Evolutionary conservation across 164 flowering plant species (phyloP).

Genomic region (Kalanchoe fedtschenkoi): DNA sequence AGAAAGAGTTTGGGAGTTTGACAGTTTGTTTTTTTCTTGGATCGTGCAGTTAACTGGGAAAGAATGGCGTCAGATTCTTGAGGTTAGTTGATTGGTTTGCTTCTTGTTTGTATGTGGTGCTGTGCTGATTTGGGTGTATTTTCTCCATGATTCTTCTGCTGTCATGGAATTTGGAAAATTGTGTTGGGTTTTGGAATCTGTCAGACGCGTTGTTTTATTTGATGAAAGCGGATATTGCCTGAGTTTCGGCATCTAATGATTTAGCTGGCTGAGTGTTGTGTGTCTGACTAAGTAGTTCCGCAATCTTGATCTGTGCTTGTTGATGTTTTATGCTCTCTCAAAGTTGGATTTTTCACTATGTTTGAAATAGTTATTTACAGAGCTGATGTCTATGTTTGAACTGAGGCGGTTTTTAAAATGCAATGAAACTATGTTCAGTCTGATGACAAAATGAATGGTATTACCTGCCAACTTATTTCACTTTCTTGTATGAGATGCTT

Average conservation of each 20-base stretch:
- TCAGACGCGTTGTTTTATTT: not conserved
- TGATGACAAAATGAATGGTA: not conserved
- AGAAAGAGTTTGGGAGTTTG: not conserved
- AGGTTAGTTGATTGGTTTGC: slow-evolving; percentile 43
- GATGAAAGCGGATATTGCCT: not conserved
- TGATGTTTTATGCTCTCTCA: too few species aligned
- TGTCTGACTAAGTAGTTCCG: too few species aligned
- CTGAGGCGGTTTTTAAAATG: not conserved
- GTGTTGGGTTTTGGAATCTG: not conserved
- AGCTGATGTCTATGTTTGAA: not conserved
- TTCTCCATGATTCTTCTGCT: not conserved
- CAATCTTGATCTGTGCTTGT: too few species aligned
- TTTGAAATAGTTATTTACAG: not conserved
- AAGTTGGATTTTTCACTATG: too few species aligned
- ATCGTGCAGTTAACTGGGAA: slow-evolving; percentile 31
- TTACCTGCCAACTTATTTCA: not conserved
- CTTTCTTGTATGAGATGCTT: not conserved
- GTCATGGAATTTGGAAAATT: not conserved
- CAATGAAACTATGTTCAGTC: not conserved
- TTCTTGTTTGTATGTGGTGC: not conserved
- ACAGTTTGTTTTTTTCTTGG: not conserved
- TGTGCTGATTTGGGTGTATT: too few species aligned
- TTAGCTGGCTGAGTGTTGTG: too few species aligned
- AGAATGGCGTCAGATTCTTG: slow-evolving; percentile 80
- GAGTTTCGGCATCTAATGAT: too few species aligned